Evolutionary conservation across 148 eudicot genomes (phyloP).

Genomic region (Simmondsia chinensis): DNA sequence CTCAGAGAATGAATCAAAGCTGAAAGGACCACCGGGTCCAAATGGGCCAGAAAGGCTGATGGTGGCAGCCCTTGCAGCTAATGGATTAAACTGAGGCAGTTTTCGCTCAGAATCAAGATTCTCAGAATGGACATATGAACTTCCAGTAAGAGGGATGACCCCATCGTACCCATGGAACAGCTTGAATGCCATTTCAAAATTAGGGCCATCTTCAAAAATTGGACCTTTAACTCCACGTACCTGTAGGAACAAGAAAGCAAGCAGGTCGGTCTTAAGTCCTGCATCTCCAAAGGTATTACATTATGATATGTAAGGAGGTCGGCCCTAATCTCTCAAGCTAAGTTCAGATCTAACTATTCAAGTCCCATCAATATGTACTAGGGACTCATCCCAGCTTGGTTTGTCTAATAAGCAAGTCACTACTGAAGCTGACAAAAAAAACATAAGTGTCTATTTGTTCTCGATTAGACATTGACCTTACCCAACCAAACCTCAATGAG

Average conservation of each 20-base stretch:
- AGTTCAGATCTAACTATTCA: too few species aligned
- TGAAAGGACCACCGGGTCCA: slow-evolving; percentile 74
- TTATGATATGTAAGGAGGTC: not conserved
- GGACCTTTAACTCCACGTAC: slow-evolving; percentile 77
- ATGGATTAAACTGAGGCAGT: slow-evolving; percentile 69
- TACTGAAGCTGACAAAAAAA: too few species aligned
- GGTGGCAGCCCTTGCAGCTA: slow-evolving; percentile 95
- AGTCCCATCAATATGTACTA: too few species aligned
- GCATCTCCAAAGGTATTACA: slow-evolving; percentile 5
- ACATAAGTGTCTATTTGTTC: too few species aligned
- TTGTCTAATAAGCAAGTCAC: too few species aligned
- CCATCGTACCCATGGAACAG: slow-evolving; percentile 95
- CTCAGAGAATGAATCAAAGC: slow-evolving; percentile 74
- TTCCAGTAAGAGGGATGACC: slow-evolving; percentile 86
- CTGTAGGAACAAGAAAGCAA: slow-evolving; percentile 34
- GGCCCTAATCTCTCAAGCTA: not conserved
- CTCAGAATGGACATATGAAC: slow-evolving; percentile 35
- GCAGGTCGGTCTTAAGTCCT: too few species aligned
- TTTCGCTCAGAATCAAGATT: slow-evolving; percentile 36
- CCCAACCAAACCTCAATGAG: too few species aligned
- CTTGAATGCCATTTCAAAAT: slow-evolving; percentile 82
- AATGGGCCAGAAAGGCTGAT: slow-evolving; percentile 81
- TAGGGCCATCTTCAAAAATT: slow-evolving; percentile 98
- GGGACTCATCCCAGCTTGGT: too few species aligned
- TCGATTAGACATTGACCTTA: too few species aligned